These are phyloP conservation scores for Lupinus albus DNA, from an alignment of 306 rosid species.

Conservation along the genomic window DNA sequence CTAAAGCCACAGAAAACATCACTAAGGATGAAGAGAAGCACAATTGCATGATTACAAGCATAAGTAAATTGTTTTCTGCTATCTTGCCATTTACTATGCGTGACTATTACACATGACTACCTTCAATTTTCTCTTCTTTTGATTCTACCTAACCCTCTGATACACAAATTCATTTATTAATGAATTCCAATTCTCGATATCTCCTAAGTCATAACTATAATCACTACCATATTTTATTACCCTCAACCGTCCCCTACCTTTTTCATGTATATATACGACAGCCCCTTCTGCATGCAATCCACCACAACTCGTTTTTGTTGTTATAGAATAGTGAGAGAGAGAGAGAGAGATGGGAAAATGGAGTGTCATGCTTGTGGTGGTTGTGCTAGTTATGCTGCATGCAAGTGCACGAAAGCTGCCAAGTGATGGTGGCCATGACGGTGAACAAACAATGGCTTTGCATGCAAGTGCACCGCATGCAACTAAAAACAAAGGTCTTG, in stretches of 20 bases:
- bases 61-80: neutral
- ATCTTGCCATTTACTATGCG: constrained; percentile 22
- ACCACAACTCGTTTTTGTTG: constrained; percentile 11
- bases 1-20: neutral
- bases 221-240: constrained; percentile 52
- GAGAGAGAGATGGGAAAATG: constrained; percentile 46
- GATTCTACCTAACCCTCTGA: constrained; percentile 57
- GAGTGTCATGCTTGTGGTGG: constrained; percentile 36
- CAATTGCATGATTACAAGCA: neutral
- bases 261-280: constrained; percentile 2
- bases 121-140: constrained; percentile 60
- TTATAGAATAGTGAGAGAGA: neutral
- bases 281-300: constrained; percentile 35
- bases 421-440: neutral
- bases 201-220: constrained; percentile 26
- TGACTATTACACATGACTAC: constrained; percentile 44
- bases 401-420: constrained; percentile 64
- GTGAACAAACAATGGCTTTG: constrained; percentile 36
- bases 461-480: constrained; percentile 47
- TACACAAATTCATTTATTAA: constrained; percentile 34
- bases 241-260: constrained; percentile 57
- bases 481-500: constrained; percentile 15
- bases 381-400: constrained; percentile 41
- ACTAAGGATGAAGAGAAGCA: neutral
- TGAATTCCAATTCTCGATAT: constrained; percentile 53